A percentile compares a stretch with the other conserved stretches of the same genome.
These are phyloP conservation scores for Hypoxylon sp. DNA, from an alignment of 2,329 filamentous ascomycete species.

Conservation along the genomic window DNA sequence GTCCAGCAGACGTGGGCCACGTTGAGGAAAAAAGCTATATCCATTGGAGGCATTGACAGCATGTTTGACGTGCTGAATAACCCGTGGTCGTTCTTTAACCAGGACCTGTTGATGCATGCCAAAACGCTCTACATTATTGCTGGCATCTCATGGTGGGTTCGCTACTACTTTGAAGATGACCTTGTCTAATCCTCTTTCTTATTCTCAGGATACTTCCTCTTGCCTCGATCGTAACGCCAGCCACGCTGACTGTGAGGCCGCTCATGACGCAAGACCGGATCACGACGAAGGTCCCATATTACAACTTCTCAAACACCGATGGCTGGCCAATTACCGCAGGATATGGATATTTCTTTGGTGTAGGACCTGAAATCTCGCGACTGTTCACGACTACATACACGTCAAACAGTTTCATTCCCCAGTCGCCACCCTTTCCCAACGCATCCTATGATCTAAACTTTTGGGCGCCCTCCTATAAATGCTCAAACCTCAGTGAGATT, in stretches of 20 bases:
- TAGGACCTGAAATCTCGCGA: slow-evolving; percentile 25
- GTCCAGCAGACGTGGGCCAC: slow-evolving; percentile 30
- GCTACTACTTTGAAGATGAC: too few species aligned
- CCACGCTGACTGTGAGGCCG: slow-evolving; percentile 7
- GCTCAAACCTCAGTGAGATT: slow-evolving; percentile 20
- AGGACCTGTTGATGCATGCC: slow-evolving; percentile 14
- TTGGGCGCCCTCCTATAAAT: slow-evolving; percentile 31
- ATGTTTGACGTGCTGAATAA: slow-evolving; percentile 30
- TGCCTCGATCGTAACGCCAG: slow-evolving; percentile 15
- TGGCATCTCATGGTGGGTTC: slow-evolving; percentile 22
- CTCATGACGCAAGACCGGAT: slow-evolving; percentile 9
- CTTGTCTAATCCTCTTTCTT: background rate
- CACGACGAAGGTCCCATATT: slow-evolving; percentile 9
- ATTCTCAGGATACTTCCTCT: slow-evolving; percentile 14
- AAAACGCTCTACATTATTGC: slow-evolving; percentile 17
- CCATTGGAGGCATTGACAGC: slow-evolving; percentile 28
- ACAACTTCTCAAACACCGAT: slow-evolving; percentile 15
- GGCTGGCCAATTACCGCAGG: slow-evolving; percentile 23
- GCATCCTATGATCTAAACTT: slow-evolving; percentile 23
- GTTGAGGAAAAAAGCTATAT: slow-evolving; percentile 19
- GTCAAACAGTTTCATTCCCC: slow-evolving; percentile 20
- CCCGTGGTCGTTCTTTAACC: slow-evolving; percentile 28
- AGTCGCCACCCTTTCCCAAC: slow-evolving; percentile 19
- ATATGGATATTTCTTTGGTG: slow-evolving; percentile 7
- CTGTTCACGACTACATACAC: slow-evolving; percentile 29